Base-by-base conservation (phyloP, 208 protist genomes). In the Acanthamoeba triangularis region DNA sequence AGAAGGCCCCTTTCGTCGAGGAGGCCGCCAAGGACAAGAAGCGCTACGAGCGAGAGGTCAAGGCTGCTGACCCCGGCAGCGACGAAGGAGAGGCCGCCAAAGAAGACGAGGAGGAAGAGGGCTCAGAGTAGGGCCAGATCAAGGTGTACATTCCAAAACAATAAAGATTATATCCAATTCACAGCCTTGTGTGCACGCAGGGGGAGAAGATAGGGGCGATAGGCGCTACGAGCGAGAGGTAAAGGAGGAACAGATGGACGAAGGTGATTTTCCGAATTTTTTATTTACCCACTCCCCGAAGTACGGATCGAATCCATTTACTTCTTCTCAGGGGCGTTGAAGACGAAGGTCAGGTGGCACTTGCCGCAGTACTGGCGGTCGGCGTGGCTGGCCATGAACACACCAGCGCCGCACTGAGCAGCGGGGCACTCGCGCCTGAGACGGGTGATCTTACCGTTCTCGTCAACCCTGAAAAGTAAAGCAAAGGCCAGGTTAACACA, bases 351-450 rank as follows among this genome's bases (percentile, higher is more conserved):
- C 59, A 93, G 63, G 37, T 56, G 41, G 98, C 99, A 99, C 98
- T 99, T 99, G 96, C 99, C 99, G 98, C 99, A 99, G 98, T 99
- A 99, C 96, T 99, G 98, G 95, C 99, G 98, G 74, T 99, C 99
- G 96, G 99, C 99, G 98, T 99, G 99, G 95, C 98, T 98, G 65
- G 99, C 99, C 99, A 99, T 99, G 99, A 99, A 99, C 96, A 99
- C 97, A 96, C 99, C 99, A 78, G 99, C 98, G 91, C 99, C 99
- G 98, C 99, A 99, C 78, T 97, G 96, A 33, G 97, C 97, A 97
- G 98, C 95, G 67, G 98, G 97, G 98, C 99, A 99, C 98, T 99
- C 99, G 93, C 98, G 97, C 78, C 99, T 98, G 30, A 99, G 98
- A 97, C 98, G 98, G 95, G 98, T 99, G 96, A 99, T 98, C 97